These are phyloP conservation scores for Mycena amicta DNA, from an alignment of 768 basidiomycete species.

Conservation along the genomic window DNA sequence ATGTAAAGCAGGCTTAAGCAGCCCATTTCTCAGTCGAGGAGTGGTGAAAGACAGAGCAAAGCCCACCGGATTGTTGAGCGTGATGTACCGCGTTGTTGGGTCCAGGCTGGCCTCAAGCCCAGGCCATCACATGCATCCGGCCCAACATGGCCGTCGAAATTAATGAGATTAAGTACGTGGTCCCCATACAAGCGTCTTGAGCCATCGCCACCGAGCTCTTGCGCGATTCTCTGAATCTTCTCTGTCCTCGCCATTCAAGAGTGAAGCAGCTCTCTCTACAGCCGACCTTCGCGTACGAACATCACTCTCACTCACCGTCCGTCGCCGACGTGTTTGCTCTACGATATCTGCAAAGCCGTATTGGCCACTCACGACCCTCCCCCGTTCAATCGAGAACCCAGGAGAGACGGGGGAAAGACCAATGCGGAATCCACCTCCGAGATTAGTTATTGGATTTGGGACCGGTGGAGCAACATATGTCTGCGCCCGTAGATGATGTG, in stretches of 20 bases:
- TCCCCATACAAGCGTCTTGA: not conserved
- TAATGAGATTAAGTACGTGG: not conserved
- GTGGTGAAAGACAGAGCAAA: no score
- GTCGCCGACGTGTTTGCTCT: conserved; percentile 35
- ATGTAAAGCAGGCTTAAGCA: no score
- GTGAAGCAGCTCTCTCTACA: conserved; percentile 7
- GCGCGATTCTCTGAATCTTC: conserved; percentile 17
- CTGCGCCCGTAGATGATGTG: conserved; percentile 26
- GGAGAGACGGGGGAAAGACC: conserved; percentile 76
- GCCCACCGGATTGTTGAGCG: no score
- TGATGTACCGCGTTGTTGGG: no score
- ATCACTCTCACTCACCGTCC: conserved; percentile 59
- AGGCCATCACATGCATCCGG: no score
- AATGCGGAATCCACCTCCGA: conserved; percentile 67
- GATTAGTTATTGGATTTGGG: conserved; percentile 38
- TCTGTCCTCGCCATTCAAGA: conserved; percentile 12
- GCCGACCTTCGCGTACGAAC: conserved; percentile 24
- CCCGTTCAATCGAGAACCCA: conserved; percentile 69
- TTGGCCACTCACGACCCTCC: conserved; percentile 45
- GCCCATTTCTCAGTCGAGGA: no score
- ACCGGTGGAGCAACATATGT: conserved; percentile 33
- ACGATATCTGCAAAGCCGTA: conserved; percentile 35
- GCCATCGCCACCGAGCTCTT: conserved; percentile 22
- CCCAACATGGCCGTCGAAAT: not conserved
- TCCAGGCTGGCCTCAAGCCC: no score